These are phyloP conservation scores for Malus sieversii DNA, from an alignment of 306 rosid species.

Conservation along the genomic window DNA sequence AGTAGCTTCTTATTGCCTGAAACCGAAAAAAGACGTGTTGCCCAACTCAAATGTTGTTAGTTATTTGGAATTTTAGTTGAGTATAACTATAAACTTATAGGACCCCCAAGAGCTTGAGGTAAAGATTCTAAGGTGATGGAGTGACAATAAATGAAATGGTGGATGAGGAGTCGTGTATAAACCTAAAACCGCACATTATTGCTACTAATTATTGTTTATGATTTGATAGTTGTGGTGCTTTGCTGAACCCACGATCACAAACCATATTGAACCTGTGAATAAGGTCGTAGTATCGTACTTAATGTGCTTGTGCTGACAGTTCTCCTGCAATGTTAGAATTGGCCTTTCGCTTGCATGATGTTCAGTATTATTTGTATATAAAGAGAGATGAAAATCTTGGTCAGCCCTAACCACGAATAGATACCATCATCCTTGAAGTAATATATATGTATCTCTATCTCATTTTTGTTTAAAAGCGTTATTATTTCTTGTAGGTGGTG, in stretches of 20 bases:
- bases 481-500: slow-evolving; percentile 55
- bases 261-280: not conserved
- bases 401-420: not conserved
- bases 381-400: not conserved
- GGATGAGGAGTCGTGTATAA: not conserved
- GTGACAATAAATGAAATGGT: not conserved
- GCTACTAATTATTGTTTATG: not conserved
- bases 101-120: not conserved
- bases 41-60: not conserved
- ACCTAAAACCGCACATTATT: not conserved
- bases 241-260: not conserved
- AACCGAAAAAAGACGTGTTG: not conserved
- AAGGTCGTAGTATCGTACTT: not conserved
- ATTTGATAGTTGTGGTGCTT: not conserved
- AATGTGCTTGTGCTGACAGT: not conserved
- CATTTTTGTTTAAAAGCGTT: not conserved
- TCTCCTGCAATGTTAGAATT: not conserved
- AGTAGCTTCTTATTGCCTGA: not conserved
- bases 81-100: not conserved
- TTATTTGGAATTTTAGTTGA: too few relatives aligned
- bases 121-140: not conserved
- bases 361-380: not conserved
- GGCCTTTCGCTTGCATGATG: not conserved
- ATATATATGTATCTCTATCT: not conserved
- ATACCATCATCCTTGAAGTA: not conserved